phyloP scores from a whole-genome alignment of 140 eudicot species.

The Anethum foeniculum region DNA sequence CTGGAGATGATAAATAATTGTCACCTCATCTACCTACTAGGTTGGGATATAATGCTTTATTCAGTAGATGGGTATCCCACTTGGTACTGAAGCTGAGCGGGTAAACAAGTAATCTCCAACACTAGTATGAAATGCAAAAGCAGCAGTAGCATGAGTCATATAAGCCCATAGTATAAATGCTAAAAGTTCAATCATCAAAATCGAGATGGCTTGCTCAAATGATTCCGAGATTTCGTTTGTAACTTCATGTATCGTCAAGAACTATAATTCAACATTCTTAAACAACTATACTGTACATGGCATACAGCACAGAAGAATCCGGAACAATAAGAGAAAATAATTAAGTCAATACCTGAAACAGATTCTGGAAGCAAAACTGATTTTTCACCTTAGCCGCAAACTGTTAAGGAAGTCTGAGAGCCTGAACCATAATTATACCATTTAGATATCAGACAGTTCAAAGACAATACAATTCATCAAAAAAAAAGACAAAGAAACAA shows the following conservation, averaged over 20 bases:
- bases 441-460: not conserved
- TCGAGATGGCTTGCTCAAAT: not conserved
- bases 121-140: not conserved
- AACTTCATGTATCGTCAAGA: not conserved
- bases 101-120: not conserved
- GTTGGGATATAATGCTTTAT: not conserved
- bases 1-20: not conserved
- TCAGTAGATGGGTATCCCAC: not conserved
- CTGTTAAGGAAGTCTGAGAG: conserved; percentile 71
- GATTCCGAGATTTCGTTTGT: not conserved
- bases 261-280: not conserved
- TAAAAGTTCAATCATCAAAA: not conserved
- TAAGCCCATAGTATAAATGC: not conserved
- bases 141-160: not conserved
- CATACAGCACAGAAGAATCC: not conserved
- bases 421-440: conserved; percentile 31
- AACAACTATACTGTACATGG: not conserved
- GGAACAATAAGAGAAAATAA: not conserved
- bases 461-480: not conserved
- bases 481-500: not conserved
- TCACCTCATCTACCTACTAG: conserved; percentile 1
- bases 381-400: conserved; percentile 66
- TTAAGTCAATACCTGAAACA: conserved; percentile 19
- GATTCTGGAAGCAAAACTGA: conserved; percentile 33
- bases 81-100: not conserved